Base-by-base conservation (phyloP, 2,329 filamentous ascomycete genomes). In the Diaporthe aspalathi region DNA sequence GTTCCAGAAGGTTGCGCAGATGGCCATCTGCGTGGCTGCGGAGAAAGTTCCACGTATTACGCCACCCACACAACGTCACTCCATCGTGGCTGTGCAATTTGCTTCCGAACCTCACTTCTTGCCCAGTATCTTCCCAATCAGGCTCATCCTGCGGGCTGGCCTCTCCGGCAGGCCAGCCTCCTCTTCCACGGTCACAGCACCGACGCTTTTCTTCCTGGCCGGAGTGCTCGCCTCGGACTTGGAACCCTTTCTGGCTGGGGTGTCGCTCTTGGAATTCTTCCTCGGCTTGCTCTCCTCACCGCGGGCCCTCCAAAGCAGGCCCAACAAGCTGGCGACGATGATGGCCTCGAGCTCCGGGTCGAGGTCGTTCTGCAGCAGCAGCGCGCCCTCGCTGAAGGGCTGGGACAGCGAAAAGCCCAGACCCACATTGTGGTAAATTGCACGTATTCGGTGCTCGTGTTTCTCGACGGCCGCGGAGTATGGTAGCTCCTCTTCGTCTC, bases 371-470 rank as follows among this genome's bases (percentile, higher is more conserved):
- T 72, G 54, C 11, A 73, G n/a, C 38, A 73, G 32, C 56, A 73
- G 62, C 2, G 63, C 70, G 3, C 72, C 72, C 54, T 73, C 70
- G 50, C 70, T 73, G 63, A 40, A 66, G 7, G 70, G 70, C 56
- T 73, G 72, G 14, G 70, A 63, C 11, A 73, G 43, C 4, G 52
- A 72, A 35, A 72, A 68, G 32, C 72, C 72, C 20, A 72, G 47
- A 3, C 72, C 72, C 49, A 73, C 70, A 38, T 73, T 72, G 63
- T 72, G 62, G 43, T 73, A 73, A 40, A 73, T 72, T 27, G 72
- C 72, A 6, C 70, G 57, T 16, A 70, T 66, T 9, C 60, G 71
- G 22, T 60, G 65, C 9, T 71, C 35, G n/a, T 67, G 38, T 17
- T 43, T 67, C 1, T 54, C 43, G 7, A 62, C 50, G 1, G 57